Percentiles rank a stretch among this genome's conserved stretches.
Evolutionary conservation across 139 green algal genomes (phyloP).

Genomic region (Yamagishiella unicocca): DNA sequence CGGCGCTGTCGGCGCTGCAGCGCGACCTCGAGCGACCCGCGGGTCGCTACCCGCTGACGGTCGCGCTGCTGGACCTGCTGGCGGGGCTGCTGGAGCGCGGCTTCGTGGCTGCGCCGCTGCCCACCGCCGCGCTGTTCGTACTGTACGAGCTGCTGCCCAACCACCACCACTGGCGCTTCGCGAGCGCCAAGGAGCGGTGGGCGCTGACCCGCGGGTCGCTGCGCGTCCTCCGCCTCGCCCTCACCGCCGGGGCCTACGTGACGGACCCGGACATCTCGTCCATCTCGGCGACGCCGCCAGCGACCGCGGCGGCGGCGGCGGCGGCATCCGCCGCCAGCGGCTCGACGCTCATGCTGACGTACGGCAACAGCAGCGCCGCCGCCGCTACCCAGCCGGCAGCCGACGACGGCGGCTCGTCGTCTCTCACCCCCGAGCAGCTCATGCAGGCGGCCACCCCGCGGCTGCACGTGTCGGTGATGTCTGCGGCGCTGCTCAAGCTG

Average conservation of each 20-base stretch:
- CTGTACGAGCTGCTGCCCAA: slow-evolving; percentile 58
- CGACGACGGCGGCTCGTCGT: not conserved
- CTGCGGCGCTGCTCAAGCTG: slow-evolving; percentile 40
- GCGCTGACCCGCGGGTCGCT: slow-evolving; percentile 47
- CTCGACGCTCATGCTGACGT: not conserved
- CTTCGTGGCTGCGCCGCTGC: slow-evolving; percentile 12
- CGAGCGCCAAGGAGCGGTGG: slow-evolving; percentile 53
- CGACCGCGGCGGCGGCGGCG: not conserved
- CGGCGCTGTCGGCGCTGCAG: slow-evolving; percentile 46
- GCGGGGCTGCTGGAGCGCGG: slow-evolving; percentile 53
- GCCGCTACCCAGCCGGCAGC: not conserved
- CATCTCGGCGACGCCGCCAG: not conserved
- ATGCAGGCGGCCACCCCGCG: not conserved
- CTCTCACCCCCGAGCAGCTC: not conserved
- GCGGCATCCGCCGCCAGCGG: not conserved
- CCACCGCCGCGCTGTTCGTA: slow-evolving; percentile 44
- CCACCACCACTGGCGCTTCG: slow-evolving; percentile 57
- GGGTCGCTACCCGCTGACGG: slow-evolving; percentile 63
- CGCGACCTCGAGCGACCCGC: slow-evolving; percentile 50
- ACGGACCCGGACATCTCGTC: slow-evolving; percentile 26
- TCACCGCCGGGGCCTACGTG: slow-evolving; percentile 21
- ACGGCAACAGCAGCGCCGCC: not conserved
- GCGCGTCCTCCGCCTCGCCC: slow-evolving; percentile 58
- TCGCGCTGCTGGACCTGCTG: slow-evolving; percentile 57
- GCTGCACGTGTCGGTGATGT: slow-evolving; percentile 34